Percentiles rank a stretch among this genome's conserved stretches.
phyloP scores from a whole-genome alignment of 805 yeast genomes.

The Saccharomycopsis olivae region DNA sequence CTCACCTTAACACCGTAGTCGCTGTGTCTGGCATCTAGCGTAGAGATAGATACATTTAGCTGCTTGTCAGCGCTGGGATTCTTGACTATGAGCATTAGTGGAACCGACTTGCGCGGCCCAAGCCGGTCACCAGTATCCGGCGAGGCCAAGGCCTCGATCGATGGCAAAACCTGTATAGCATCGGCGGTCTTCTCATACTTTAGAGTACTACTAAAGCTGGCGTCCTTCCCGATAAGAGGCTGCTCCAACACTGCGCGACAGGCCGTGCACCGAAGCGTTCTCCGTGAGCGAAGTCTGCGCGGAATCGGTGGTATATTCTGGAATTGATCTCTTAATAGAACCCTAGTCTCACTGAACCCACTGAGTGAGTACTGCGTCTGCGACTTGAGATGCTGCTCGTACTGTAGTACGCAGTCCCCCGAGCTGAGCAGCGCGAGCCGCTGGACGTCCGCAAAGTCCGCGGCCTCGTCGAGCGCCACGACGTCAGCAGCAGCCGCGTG shows the following conservation, averaged over 20 bases:
- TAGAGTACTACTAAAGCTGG: slow-evolving; percentile 9
- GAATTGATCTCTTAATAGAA: not conserved
- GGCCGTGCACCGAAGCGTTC: slow-evolving; percentile 19
- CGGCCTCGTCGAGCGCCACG: too few species aligned
- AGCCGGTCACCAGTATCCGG: not conserved
- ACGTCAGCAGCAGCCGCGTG: not conserved
- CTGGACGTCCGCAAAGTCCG: too few species aligned
- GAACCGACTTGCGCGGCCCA: not conserved
- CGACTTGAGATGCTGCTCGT: slow-evolving; percentile 7
- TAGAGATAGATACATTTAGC: slow-evolving; percentile 9
- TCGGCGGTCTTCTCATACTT: slow-evolving; percentile 16
- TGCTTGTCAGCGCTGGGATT: slow-evolving; percentile 4
- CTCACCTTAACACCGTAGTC: slow-evolving; percentile 7
- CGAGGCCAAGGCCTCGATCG: slow-evolving; percentile 12
- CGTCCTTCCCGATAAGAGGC: slow-evolving; percentile 14
- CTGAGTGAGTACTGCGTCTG: slow-evolving; percentile 4
- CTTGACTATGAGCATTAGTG: slow-evolving; percentile 1
- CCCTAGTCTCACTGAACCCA: too few species aligned
- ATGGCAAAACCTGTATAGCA: slow-evolving; percentile 22
- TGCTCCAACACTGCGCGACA: slow-evolving; percentile 19
- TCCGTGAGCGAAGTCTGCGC: slow-evolving; percentile 18
- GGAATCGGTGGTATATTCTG: slow-evolving; percentile 18
- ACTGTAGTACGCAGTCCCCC: too few species aligned
- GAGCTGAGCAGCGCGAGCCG: too few species aligned
- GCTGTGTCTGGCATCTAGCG: slow-evolving; percentile 11